phyloP scores from a whole-genome alignment of 2,329 filamentous ascomycete species.

The Clarireedia homoeocarpa region DNA sequence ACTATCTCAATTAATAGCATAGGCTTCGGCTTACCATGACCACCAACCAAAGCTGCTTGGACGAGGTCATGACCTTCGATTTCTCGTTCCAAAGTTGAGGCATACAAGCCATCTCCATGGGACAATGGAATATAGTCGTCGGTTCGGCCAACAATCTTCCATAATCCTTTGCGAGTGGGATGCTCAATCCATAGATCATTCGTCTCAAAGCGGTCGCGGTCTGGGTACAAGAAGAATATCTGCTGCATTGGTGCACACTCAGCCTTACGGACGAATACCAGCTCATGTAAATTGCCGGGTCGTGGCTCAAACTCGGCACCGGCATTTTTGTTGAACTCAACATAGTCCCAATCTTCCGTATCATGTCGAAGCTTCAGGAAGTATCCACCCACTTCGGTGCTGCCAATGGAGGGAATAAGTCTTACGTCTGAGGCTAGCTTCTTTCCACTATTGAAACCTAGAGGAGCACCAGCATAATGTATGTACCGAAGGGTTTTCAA shows the following conservation, averaged over 20 bases:
- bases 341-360: background rate
- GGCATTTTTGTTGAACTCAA: background rate
- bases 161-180: conserved; percentile 7
- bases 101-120: conserved; percentile 6
- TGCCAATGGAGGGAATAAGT: background rate
- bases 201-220: background rate
- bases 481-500: background rate
- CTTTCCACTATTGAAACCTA: background rate
- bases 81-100: background rate
- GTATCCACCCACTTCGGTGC: conserved; percentile 1
- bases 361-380: background rate
- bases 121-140: conserved; percentile 7
- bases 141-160: conserved; percentile 8
- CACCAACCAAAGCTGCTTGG: background rate
- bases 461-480: background rate
- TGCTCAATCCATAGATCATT: conserved; percentile 11
- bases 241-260: background rate
- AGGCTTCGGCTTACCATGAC: background rate
- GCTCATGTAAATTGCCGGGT: background rate
- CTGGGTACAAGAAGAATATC: background rate
- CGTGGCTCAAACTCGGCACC: conserved; percentile 1
- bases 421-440: background rate
- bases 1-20: background rate
- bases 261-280: background rate
- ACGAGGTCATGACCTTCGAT: conserved; percentile 7